phyloP scores from a whole-genome alignment of 108 stramenopile genomes.

The Epithemia pelagica region DNA sequence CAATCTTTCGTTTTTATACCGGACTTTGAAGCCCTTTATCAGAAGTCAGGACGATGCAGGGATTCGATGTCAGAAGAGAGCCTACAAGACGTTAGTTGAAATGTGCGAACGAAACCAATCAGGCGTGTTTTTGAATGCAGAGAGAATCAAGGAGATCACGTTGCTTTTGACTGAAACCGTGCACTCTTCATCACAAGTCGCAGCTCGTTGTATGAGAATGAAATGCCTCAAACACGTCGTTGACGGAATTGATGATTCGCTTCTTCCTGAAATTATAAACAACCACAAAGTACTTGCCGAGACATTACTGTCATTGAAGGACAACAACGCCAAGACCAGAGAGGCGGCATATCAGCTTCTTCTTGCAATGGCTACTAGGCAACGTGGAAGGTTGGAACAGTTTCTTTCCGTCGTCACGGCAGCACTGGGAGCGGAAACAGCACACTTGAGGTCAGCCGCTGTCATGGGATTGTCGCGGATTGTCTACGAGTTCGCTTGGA shows the following conservation, averaged over 20 bases:
- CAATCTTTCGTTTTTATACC: constrained; percentile 55
- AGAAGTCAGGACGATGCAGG: constrained; percentile 46
- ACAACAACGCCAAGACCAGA: constrained; percentile 88
- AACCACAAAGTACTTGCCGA: constrained; percentile 48
- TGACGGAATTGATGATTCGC: constrained; percentile 37
- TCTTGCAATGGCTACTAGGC: constrained; percentile 52
- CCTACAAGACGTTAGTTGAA: constrained; percentile 68
- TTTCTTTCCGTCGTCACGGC: constrained; percentile 70
- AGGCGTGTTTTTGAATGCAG: constrained; percentile 34
- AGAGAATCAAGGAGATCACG: constrained; percentile 49
- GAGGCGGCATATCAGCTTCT: constrained; percentile 80
- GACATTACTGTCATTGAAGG: constrained; percentile 87
- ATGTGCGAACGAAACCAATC: constrained; percentile 50
- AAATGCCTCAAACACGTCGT: constrained; percentile 65
- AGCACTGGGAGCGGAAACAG: constrained; percentile 74
- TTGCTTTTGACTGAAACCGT: constrained; percentile 59
- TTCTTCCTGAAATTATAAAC: constrained; percentile 36
- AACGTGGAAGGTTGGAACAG: constrained; percentile 29
- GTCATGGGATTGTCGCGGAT: constrained; percentile 69
- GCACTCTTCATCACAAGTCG: constrained; percentile 57
- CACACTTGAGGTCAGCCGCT: constrained; percentile 91
- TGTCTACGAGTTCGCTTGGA: constrained; percentile 55
- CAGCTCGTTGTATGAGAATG: constrained; percentile 68
- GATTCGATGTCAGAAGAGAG: constrained; percentile 57
- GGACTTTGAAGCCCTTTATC: constrained; percentile 66